phyloP scores from a whole-genome alignment of 2,329 filamentous ascomycete genomes.

The Fusarium newnesense region DNA sequence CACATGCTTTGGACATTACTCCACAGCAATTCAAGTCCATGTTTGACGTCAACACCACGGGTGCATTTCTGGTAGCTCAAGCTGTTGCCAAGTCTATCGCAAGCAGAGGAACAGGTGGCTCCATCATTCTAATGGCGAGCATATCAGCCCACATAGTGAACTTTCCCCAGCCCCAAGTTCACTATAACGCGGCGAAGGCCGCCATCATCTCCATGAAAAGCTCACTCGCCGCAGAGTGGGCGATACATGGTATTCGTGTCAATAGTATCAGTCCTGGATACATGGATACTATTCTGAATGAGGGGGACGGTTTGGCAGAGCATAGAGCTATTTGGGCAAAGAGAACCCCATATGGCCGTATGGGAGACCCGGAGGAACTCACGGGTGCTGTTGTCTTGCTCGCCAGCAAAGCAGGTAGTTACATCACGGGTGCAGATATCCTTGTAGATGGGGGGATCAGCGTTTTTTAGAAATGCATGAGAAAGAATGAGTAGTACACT shows the following conservation, averaged over 20 bases:
- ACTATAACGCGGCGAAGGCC: slow-evolving; percentile 68
- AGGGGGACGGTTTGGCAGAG: slow-evolving; percentile 13
- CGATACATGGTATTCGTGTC: slow-evolving; percentile 1
- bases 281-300: slow-evolving; percentile 19
- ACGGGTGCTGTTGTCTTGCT: slow-evolving; percentile 8
- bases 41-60: slow-evolving; percentile 78
- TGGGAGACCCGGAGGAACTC: slow-evolving; percentile 16
- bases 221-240: slow-evolving; percentile 15
- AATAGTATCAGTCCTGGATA: slow-evolving; percentile 24
- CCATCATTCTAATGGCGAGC: slow-evolving; percentile 73
- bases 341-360: slow-evolving; percentile 10
- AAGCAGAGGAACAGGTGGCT: slow-evolving; percentile 61
- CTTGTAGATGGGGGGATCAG: slow-evolving; percentile 19
- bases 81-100: slow-evolving; percentile 58
- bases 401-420: slow-evolving; percentile 20
- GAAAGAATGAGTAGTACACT: background rate
- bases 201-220: slow-evolving; percentile 16
- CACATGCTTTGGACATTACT: slow-evolving; percentile 68
- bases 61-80: slow-evolving; percentile 75
- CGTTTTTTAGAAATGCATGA: background rate
- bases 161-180: slow-evolving; percentile 76
- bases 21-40: slow-evolving; percentile 70
- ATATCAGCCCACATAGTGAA: slow-evolving; percentile 77
- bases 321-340: slow-evolving; percentile 12
- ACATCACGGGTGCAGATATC: slow-evolving; percentile 16